Evolutionary conservation across 352 stramenopile species (phyloP), one percentile per base, ranked within the genome.

Genomic region (Plasmopara muralis): DNA sequence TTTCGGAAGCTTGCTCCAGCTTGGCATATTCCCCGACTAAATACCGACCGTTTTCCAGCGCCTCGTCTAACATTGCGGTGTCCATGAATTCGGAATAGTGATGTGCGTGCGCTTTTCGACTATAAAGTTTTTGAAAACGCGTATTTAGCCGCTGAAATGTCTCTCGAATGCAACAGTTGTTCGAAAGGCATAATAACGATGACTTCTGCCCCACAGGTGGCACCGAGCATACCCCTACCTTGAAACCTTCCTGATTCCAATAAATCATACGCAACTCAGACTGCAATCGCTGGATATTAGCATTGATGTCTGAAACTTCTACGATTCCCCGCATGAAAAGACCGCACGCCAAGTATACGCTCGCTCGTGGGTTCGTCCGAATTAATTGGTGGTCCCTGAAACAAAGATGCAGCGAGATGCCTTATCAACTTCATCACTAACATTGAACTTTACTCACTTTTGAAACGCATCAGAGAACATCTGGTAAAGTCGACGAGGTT

Each of bases 161-260:
- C 28, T 87, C 70, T 25, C 71, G 74, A 46, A 95, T 90, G 60
- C 82, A 93, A 68, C 80, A 89, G 60, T 92, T 91, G 65, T 95
- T 96, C 30, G 80, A 84, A 1, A 96, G 53, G 41, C 75, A 89
- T 8, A 95, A 62, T 37, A 96, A 57, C n/a, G 85, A 85, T 12
- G 74, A 67, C 13, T 44, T 61, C 33, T 85, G 72, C 6, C 69
- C 69, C 29, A 92, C 68, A 4, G 83, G 74, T 0, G 80, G 68
- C 25, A 87, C 80, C 13, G 47, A 57, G 50, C 83, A 95, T 6
- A 93, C 56, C 0, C 83, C 87, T 16, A 94, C 64, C 59, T 96
- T 96, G 64, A 96, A 96, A 10, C 87, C 87, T 54, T 97, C 89
- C 37, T 76, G 72, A 51, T 96, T 97, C 87, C 87, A 97, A 35